Conservation (phyloP, 129 eudicot genomes). For the Pseudognaphalium luteoalbum region DNA sequence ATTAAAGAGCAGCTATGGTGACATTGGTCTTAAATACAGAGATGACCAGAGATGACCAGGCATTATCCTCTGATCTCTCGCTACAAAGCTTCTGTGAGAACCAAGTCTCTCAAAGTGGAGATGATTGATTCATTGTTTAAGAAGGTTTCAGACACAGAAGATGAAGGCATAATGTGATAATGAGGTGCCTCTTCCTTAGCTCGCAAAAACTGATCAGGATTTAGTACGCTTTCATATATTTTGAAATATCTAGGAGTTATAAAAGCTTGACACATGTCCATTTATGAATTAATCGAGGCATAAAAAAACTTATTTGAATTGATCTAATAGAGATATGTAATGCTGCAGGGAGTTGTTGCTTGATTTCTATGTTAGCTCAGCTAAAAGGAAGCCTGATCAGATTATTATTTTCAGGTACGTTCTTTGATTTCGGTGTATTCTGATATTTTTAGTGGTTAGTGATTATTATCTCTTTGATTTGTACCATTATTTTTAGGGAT, state of each 20-base stretch:
- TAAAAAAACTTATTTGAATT: not conserved
- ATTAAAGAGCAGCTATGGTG: too few relatives aligned
- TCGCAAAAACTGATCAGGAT: not conserved
- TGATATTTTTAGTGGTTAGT: not conserved
- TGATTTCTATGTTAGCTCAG: slow-evolving; percentile 75
- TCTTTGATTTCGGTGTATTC: not conserved
- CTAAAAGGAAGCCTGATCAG: slow-evolving; percentile 70
- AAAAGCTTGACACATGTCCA: too few relatives aligned
- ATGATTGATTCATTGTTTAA: slow-evolving; percentile 74
- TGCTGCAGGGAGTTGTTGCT: slow-evolving; percentile 60
- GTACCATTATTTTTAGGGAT: slow-evolving; percentile 41
- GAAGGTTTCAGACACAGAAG: slow-evolving; percentile 56
- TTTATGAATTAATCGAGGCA: too few relatives aligned
- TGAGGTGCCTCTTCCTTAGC: slow-evolving; percentile 56
- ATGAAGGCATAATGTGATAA: slow-evolving; percentile 67
- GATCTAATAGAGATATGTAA: not conserved
- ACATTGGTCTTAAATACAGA: too few relatives aligned
- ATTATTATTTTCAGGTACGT: slow-evolving; percentile 80
- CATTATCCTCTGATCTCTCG: slow-evolving; percentile 86
- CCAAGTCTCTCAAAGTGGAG: slow-evolving; percentile 79
- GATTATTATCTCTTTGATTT: not conserved
- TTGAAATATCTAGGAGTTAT: too few relatives aligned
- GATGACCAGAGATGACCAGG: too few relatives aligned
- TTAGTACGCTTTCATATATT: not conserved
- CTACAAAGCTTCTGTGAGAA: slow-evolving; percentile 76